Percentiles rank a stretch among this genome's conserved stretches.
These are phyloP conservation scores for Tilletia walkeri DNA, from an alignment of 1,284 basidiomycete species.

Conservation along the genomic window DNA sequence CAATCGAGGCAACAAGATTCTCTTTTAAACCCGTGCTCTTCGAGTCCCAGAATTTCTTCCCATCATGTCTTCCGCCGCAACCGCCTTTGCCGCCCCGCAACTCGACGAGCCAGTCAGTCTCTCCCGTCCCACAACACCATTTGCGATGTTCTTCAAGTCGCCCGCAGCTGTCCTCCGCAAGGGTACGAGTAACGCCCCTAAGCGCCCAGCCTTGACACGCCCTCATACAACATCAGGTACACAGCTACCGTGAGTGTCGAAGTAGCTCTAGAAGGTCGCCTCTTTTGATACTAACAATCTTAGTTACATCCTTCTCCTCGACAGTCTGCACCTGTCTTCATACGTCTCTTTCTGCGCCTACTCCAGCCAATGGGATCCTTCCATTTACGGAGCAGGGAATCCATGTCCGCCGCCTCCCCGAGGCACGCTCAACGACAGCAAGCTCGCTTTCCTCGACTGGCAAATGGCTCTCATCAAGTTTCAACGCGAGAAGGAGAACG, in stretches of 20 bases:
- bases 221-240: neutral
- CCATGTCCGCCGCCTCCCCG: constrained; percentile 2
- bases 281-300: neutral
- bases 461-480: constrained; percentile 15
- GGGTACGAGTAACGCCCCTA: neutral
- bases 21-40: too few species aligned
- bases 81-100: neutral
- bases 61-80: neutral
- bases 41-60: too few species aligned
- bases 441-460: constrained; percentile 16
- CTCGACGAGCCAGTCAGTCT: neutral
- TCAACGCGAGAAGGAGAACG: neutral
- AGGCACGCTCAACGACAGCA: constrained; percentile 15
- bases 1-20: too few species aligned
- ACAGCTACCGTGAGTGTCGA: constrained; percentile 2
- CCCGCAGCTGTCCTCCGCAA: neutral
- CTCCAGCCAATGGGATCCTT: constrained; percentile 11
- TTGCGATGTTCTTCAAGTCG: constrained; percentile 11
- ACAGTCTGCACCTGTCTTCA: constrained; percentile 2
- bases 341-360: constrained; percentile 13
- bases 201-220: neutral
- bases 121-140: neutral
- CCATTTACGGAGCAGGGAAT: constrained; percentile 11
- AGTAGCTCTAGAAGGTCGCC: too few species aligned
- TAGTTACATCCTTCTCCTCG: neutral